Evolutionary conservation across 2,329 filamentous ascomycete genomes (phyloP).

Genomic region (Sclerotinia sclerotiorum): DNA sequence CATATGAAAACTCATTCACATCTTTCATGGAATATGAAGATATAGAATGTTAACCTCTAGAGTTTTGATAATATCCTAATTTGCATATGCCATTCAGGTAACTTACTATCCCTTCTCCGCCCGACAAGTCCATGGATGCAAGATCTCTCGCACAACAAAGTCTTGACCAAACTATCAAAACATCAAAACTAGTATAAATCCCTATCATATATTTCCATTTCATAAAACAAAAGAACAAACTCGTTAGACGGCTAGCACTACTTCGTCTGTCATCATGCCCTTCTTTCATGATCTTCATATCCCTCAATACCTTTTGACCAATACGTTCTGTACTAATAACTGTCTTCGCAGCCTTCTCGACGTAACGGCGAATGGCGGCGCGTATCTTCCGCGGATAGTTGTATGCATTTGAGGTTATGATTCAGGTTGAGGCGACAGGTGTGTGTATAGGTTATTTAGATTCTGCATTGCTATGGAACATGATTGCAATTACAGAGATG

Average conservation of each 20-base stretch:
- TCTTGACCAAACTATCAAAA: not conserved
- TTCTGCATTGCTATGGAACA: slow-evolving; percentile 8
- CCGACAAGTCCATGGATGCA: not conserved
- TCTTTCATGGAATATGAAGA: not conserved
- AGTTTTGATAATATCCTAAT: not conserved
- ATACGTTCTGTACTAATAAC: not conserved
- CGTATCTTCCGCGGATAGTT: not conserved
- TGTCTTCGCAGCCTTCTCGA: not conserved
- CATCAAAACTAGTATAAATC: not conserved
- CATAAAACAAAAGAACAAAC: slow-evolving; percentile 9
- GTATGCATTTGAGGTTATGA: not conserved
- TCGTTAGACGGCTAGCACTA: not conserved
- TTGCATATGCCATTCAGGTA: not conserved
- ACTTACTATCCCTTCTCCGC: not conserved
- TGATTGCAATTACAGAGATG: not conserved
- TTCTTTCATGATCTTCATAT: slow-evolving; percentile 5
- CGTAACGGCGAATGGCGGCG: not conserved
- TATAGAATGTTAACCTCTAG: not conserved
- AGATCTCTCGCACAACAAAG: not conserved
- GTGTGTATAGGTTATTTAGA: not conserved
- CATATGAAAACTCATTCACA: not conserved
- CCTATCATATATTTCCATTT: not conserved
- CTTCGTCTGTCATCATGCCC: not conserved
- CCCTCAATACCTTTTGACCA: not conserved
- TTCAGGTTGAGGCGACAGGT: not conserved